Base-by-base conservation (phyloP, 345 rosid genomes). In the Arabis alpina region DNA sequence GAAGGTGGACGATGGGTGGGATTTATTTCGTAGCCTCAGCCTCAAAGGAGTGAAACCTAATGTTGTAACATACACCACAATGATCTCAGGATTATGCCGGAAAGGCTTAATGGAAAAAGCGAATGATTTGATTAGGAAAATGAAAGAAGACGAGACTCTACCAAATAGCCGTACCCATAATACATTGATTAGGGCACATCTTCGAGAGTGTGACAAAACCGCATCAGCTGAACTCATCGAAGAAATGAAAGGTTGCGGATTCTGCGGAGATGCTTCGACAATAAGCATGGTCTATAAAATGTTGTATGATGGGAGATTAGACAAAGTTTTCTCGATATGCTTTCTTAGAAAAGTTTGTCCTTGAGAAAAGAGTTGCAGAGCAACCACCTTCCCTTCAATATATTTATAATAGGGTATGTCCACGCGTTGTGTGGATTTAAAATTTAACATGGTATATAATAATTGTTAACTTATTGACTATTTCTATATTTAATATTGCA, bases 41-140 rank as follows among this genome's bases (percentile, higher is more conserved):
- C 14, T 1, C 0, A 68, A 55, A 55, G 45, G 72, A 55, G 54
- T 32, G 36, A 13, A 55, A 6, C 81, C 81, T 8, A 2, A 73
- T 11, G 72, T 57, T 32, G 3, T 36, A 12, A 75, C 66, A 0
- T 74, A 71, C 53, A 36, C 0, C 0, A 61, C 32, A 24, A 51
- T 80, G 74, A 74, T 80, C 9, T 45, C 52, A 3, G 75, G 80
- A 0, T 50, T 75, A 0, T 81, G 78, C 39, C 10, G 37, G 7
- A 73, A 54, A 51, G 3, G 30, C 0, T 19, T 54, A 43, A 2
- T 0, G 4, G 8, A 70, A 0, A 39, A 79, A 53, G 79, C 79
- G 0, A 1, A 41, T 61, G 52, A 27, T 5, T 28, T 74, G 76
- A 47, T 70, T 2, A 48, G 8, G 2, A 23, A 74, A 60, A 70